Evolutionary conservation across 345 rosid species (phyloP).

Genomic region (Bretschneidera sinensis): DNA sequence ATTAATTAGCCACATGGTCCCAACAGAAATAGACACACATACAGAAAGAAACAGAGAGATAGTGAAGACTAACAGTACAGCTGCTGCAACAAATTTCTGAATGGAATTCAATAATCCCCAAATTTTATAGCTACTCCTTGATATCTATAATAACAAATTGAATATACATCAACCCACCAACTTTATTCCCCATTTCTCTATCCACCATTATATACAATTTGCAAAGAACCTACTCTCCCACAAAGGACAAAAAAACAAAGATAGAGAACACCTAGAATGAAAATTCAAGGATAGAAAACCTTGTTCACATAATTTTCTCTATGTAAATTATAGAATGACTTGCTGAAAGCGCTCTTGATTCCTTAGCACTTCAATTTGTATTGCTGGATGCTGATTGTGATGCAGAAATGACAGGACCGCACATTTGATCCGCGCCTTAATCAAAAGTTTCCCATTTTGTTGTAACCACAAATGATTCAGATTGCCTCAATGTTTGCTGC

Average conservation of each 20-base stretch:
- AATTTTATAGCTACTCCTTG: not conserved
- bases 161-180: not conserved
- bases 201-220: constrained; percentile 16
- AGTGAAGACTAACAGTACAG: not conserved
- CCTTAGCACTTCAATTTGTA: not conserved
- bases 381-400: not conserved
- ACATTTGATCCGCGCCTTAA: constrained; percentile 4
- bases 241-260: not conserved
- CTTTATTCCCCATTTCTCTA: not conserved
- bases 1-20: not conserved
- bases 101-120: constrained; percentile 1
- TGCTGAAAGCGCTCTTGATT: not conserved
- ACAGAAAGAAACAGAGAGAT: not conserved
- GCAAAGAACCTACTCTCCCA: constrained; percentile 7
- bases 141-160: not conserved
- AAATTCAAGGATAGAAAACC: not conserved
- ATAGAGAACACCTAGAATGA: not conserved
- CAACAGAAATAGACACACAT: not conserved
- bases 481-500: constrained; percentile 19
- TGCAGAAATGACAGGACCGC: not conserved
- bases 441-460: constrained; percentile 71
- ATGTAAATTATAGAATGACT: not conserved
- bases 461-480: constrained; percentile 27
- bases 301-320: not conserved
- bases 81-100: not conserved